Evolutionary conservation across 2,329 filamentous ascomycete genomes (phyloP).

Genomic region (Fusarium aywerte): DNA sequence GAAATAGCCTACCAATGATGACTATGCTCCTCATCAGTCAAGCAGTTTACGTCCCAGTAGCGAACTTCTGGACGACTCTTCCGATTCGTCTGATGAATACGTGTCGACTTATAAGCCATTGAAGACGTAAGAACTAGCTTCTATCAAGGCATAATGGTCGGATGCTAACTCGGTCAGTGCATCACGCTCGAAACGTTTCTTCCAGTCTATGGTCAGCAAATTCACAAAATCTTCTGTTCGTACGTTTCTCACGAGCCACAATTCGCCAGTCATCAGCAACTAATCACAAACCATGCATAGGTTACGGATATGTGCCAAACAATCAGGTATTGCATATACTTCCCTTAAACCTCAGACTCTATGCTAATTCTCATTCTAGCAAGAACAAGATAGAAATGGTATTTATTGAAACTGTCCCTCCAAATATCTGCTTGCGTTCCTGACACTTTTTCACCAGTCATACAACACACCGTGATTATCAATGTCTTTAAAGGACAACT

Average conservation of each 20-base stretch:
- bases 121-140: slow-evolving; percentile 28
- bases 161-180: slow-evolving; percentile 24
- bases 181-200: slow-evolving; percentile 40
- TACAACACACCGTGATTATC: slow-evolving; percentile 38
- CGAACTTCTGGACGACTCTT: slow-evolving; percentile 32
- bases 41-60: slow-evolving; percentile 11
- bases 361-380: slow-evolving; percentile 28
- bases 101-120: slow-evolving; percentile 27
- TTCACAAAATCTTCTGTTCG: slow-evolving; percentile 40
- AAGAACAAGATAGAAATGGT: slow-evolving; percentile 44
- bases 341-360: neutral
- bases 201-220: slow-evolving; percentile 36
- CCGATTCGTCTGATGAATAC: slow-evolving; percentile 40
- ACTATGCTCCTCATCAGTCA: slow-evolving; percentile 16
- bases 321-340: slow-evolving; percentile 30
- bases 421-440: neutral
- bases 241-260: slow-evolving; percentile 14
- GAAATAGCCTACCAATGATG: slow-evolving; percentile 17
- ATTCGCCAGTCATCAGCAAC: neutral
- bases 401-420: neutral
- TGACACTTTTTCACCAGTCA: slow-evolving; percentile 32
- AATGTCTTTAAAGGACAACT: slow-evolving; percentile 39
- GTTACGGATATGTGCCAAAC: slow-evolving; percentile 37
- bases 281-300: slow-evolving; percentile 17
- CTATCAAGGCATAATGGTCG: neutral